phyloP scores from a whole-genome alignment of 2,329 filamentous ascomycete species.

The Aplosporella prunicola region DNA sequence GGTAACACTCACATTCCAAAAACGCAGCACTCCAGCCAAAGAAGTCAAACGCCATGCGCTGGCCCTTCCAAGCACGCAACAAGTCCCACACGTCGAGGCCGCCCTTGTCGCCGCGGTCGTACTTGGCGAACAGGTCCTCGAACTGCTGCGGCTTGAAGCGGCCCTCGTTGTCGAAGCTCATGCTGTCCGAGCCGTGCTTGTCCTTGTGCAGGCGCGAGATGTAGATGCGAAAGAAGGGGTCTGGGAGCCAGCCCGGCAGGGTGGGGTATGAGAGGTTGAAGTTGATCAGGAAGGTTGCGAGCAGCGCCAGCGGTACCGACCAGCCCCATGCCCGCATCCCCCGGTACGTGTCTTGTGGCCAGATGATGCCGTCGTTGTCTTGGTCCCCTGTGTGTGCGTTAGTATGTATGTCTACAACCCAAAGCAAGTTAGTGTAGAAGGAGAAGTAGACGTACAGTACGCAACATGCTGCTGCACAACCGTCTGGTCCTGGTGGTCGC shows the following conservation, averaged over 20 bases:
- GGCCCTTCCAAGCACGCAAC: conserved; percentile 29
- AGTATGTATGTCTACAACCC: too few species aligned
- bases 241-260: conserved; percentile 32
- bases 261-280: conserved; percentile 43
- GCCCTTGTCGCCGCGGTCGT: conserved; percentile 29
- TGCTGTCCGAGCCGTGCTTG: conserved; percentile 36
- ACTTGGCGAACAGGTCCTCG: conserved; percentile 41
- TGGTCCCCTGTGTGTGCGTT: too few species aligned
- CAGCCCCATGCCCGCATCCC: conserved; percentile 41
- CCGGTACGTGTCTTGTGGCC: conserved; percentile 42
- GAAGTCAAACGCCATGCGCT: conserved; percentile 35
- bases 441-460: too few species aligned
- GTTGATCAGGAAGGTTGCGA: conserved; percentile 42
- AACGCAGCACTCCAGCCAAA: conserved; percentile 38
- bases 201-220: conserved; percentile 32
- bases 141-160: conserved; percentile 38
- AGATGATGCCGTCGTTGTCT: conserved; percentile 45
- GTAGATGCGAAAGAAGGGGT: conserved; percentile 35
- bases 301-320: conserved; percentile 32
- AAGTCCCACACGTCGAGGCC: conserved; percentile 33
- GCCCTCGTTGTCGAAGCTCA: conserved; percentile 37
- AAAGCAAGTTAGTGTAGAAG: too few species aligned
- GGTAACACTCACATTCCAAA: conserved; percentile 31
- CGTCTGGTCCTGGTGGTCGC: conserved; percentile 31
- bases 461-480: conserved; percentile 45